phyloP scores from a whole-genome alignment of 2,329 filamentous ascomycete species.

The Cladosporium phlei region DNA sequence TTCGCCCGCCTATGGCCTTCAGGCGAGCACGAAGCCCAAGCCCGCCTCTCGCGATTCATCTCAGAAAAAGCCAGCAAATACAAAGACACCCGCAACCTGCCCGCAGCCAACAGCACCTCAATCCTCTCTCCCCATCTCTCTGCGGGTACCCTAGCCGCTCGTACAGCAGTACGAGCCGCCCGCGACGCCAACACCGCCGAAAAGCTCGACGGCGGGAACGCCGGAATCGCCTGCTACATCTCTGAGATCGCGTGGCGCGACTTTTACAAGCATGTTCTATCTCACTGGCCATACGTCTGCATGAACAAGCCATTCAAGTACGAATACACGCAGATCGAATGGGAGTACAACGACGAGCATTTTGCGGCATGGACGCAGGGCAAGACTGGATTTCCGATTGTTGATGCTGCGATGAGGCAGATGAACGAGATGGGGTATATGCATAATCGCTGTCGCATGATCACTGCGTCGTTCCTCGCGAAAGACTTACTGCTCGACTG shows the following conservation, averaged over 20 bases:
- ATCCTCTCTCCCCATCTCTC: conserved; percentile 67
- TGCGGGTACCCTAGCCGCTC: conserved; percentile 61
- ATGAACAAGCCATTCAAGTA: conserved; percentile 79
- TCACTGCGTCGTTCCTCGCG: conserved; percentile 71
- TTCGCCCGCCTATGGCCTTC: conserved; percentile 64
- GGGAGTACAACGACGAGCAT: conserved; percentile 67
- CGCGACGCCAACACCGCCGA: conserved; percentile 58
- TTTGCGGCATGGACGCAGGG: conserved; percentile 73
- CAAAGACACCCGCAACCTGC: conserved; percentile 60
- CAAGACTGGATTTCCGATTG: conserved; percentile 73
- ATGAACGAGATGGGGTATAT: conserved; percentile 65
- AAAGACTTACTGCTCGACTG: conserved; percentile 81
- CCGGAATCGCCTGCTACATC: conserved; percentile 69
- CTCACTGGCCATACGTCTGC: conserved; percentile 77
- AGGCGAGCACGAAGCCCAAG: conserved; percentile 66
- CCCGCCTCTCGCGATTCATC: conserved; percentile 63
- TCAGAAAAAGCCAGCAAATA: conserved; percentile 60
- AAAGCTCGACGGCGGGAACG: conserved; percentile 60
- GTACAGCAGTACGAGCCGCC: conserved; percentile 62
- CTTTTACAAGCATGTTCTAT: conserved; percentile 82
- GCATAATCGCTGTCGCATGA: conserved; percentile 84
- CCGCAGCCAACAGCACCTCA: conserved; percentile 60
- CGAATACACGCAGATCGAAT: conserved; percentile 74
- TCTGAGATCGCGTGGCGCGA: conserved; percentile 81
- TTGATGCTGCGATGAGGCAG: conserved; percentile 84